These are phyloP conservation scores for Fusarium duplospermum DNA, from an alignment of 2,329 filamentous ascomycete species.

Conservation along the genomic window DNA sequence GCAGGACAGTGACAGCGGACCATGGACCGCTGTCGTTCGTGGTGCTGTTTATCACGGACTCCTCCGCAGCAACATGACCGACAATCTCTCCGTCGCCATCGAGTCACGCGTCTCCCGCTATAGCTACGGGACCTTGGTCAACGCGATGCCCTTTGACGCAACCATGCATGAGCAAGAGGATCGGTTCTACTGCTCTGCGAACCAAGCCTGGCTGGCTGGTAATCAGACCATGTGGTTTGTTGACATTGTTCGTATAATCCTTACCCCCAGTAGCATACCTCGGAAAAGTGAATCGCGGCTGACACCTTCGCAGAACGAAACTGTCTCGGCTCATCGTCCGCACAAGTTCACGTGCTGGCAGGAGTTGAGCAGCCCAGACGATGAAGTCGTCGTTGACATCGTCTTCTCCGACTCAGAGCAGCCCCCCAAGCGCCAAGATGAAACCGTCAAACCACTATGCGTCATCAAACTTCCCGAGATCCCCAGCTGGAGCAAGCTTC, in stretches of 20 bases:
- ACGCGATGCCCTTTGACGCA: slow-evolving; percentile 23
- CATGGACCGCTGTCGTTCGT: slow-evolving; percentile 53
- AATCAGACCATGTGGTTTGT: slow-evolving; percentile 50
- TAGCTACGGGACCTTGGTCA: slow-evolving; percentile 43
- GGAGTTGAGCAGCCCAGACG: neutral
- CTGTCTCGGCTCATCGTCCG: slow-evolving; percentile 16
- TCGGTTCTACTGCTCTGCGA: slow-evolving; percentile 20
- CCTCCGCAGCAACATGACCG: neutral
- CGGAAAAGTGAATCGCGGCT: neutral
- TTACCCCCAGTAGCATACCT: neutral
- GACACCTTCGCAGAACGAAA: slow-evolving; percentile 18
- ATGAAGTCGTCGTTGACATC: slow-evolving; percentile 20
- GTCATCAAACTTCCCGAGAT: slow-evolving; percentile 25
- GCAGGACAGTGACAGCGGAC: slow-evolving; percentile 45
- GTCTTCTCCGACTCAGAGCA: slow-evolving; percentile 12
- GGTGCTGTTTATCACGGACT: slow-evolving; percentile 49
- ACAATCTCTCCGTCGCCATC: slow-evolving; percentile 29
- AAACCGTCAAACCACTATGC: slow-evolving; percentile 32
- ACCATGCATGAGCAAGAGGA: slow-evolving; percentile 33
- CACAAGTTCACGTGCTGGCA: slow-evolving; percentile 20
- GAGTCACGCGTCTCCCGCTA: slow-evolving; percentile 45
- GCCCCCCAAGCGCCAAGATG: slow-evolving; percentile 14
- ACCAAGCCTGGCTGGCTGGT: slow-evolving; percentile 23
- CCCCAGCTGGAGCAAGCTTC: slow-evolving; percentile 26
- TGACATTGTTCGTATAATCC: slow-evolving; percentile 24